Base-by-base conservation (phyloP, 768 basidiomycete genomes). In the Mycena amicta region DNA sequence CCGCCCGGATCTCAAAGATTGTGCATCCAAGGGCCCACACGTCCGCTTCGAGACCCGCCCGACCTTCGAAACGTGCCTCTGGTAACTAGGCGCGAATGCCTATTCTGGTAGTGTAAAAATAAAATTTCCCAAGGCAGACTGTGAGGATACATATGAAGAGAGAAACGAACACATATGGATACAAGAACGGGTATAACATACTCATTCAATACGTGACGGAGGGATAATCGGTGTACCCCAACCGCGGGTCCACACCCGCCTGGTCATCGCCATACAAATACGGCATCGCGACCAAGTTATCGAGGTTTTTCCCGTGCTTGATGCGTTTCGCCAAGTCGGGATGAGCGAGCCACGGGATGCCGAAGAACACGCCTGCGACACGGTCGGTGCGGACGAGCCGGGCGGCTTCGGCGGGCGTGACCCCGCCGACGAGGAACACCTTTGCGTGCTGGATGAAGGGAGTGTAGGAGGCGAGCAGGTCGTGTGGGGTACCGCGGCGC, bases 251-350 rank as follows among this genome's bases (percentile, higher is more conserved):
- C 12, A 29, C 56, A 20, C 55, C 53, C 26, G 46, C 46, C 18
- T 29, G 28, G 26, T 53, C 59, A 13, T 45, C 45, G n/a, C 64
- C 66, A 39, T 69, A 67, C 3, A 71, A 46, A n/a, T 59, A 66
- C 26, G 53, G 53, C 2, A 31, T 56, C 41, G 67, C 65, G 6
- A 66, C 23, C 3, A 59, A 31, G 18, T 63, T 62, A 50, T 69
- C 68, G 26, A 72, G 37, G 5, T 67, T 61, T 50, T 67, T 64
- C 8, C 65, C 68, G 33, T 64, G 58, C 55, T 67, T 47, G 23
- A 71, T 53, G 5, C 69, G 61, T 39, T 63, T 64, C 33, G 64
- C 68, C 15, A 74, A 27, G 53, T 72, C 71, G 2, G 72, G 71
- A 52, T 72, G 70, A 8, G 59, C 39, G 23, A 72, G 66, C 67